These are phyloP conservation scores for Torulaspora quercuum DNA, from an alignment of 805 yeast genomes.

Conservation along the genomic window DNA sequence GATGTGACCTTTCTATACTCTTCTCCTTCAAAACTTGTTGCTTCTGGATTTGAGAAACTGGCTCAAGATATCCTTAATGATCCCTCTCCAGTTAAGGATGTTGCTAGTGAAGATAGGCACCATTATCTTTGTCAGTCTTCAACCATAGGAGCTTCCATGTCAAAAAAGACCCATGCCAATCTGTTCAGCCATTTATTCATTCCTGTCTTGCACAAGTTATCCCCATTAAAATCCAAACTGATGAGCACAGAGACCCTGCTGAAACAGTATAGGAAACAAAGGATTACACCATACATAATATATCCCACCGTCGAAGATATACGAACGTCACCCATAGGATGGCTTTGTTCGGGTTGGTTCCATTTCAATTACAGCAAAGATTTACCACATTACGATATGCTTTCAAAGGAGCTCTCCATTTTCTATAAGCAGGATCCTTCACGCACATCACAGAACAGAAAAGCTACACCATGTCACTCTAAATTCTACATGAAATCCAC, in stretches of 20 bases:
- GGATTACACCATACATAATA: slow-evolving; percentile 24
- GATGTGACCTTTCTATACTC: slow-evolving; percentile 54
- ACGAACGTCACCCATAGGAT: slow-evolving; percentile 21
- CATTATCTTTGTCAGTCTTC: slow-evolving; percentile 39
- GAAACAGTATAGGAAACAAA: slow-evolving; percentile 2
- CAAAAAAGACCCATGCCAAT: slow-evolving; percentile 17
- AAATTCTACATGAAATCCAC: slow-evolving; percentile 61
- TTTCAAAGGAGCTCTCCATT: slow-evolving; percentile 18
- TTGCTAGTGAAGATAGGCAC: neutral
- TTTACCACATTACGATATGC: slow-evolving; percentile 16
- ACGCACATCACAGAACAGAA: slow-evolving; percentile 5
- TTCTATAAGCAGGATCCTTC: slow-evolving; percentile 27
- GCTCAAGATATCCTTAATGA: slow-evolving; percentile 22
- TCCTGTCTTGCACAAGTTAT: slow-evolving; percentile 20
- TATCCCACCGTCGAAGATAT: slow-evolving; percentile 32
- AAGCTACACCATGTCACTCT: slow-evolving; percentile 53
- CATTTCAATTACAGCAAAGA: slow-evolving; percentile 25
- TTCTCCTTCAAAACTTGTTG: slow-evolving; percentile 43
- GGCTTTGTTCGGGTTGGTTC: slow-evolving; percentile 31
- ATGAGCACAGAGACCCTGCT: slow-evolving; percentile 5
- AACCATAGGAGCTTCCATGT: slow-evolving; percentile 28
- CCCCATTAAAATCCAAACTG: slow-evolving; percentile 9
- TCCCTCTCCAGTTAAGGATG: neutral
- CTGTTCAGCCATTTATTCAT: slow-evolving; percentile 29
- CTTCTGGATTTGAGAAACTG: slow-evolving; percentile 30